A percentile compares a stretch with the other conserved stretches of the same genome.
phyloP scores from a whole-genome alignment of 2,329 filamentous ascomycete genomes.

The Dactylella cylindrospora region DNA sequence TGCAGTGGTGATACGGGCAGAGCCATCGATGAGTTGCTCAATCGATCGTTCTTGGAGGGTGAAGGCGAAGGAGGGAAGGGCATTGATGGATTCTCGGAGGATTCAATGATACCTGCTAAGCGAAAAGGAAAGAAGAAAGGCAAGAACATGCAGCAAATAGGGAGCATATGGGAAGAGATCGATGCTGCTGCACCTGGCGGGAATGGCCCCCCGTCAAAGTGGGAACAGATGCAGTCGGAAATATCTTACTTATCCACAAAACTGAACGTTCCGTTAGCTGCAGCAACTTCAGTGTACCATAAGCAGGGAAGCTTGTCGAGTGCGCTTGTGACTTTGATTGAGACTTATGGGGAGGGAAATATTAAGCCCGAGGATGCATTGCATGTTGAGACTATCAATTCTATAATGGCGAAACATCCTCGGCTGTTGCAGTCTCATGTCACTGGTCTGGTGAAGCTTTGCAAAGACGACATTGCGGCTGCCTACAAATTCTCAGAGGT shows the following conservation, averaged over 20 bases:
- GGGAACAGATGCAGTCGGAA: constrained; percentile 46
- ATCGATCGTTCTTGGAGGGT: constrained; percentile 42
- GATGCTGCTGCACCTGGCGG: constrained; percentile 1
- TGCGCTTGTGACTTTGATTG: constrained; percentile 45
- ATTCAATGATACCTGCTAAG: constrained; percentile 20
- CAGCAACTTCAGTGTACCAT: constrained; percentile 46
- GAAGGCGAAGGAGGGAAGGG: constrained; percentile 45
- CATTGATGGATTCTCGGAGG: constrained; percentile 46
- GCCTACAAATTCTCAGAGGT: constrained; percentile 46
- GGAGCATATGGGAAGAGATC: constrained; percentile 34
- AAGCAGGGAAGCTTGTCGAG: constrained; percentile 39
- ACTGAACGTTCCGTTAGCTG: constrained; percentile 39
- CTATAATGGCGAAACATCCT: constrained; percentile 22
- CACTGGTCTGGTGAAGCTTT: constrained; percentile 45
- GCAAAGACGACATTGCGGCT: constrained; percentile 46
- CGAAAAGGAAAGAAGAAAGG: constrained; percentile 33
- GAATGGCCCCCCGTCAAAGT: constrained; percentile 30
- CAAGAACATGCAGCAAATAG: constrained; percentile 16
- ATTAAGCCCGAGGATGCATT: constrained; percentile 42
- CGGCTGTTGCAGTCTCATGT: constrained; percentile 36
- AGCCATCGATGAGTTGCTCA: constrained; percentile 47
- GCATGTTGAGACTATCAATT: constrained; percentile 41
- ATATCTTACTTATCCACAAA: constrained; percentile 45
- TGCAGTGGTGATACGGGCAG: constrained; percentile 43
- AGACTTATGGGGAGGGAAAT: constrained; percentile 22